Evolutionary conservation across 495 filamentous ascomycete species (phyloP).

Genomic region (Hypoxylon perforatum): DNA sequence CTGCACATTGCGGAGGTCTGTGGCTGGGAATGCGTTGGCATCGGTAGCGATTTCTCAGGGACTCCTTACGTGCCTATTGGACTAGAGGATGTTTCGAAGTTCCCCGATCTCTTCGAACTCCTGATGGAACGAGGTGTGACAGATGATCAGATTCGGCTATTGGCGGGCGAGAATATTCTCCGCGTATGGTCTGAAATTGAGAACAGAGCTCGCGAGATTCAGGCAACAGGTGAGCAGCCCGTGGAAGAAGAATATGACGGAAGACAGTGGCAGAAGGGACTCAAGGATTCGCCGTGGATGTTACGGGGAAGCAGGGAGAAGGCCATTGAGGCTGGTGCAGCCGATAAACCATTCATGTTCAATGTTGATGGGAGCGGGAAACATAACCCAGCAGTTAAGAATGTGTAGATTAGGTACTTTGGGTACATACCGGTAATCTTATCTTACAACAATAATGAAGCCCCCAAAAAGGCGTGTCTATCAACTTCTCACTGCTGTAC

Average conservation of each 20-base stretch:
- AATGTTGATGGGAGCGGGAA: slow-evolving; percentile 19
- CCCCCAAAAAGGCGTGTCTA: no score
- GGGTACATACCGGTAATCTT: background rate
- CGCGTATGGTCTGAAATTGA: slow-evolving; percentile 37
- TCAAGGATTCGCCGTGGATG: slow-evolving; percentile 35
- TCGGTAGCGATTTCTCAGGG: slow-evolving; percentile 75
- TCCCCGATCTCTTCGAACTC: slow-evolving; percentile 31
- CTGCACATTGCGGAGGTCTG: slow-evolving; percentile 64
- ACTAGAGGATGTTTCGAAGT: slow-evolving; percentile 56
- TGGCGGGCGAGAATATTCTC: slow-evolving; percentile 66
- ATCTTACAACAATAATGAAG: background rate
- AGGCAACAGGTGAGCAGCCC: slow-evolving; percentile 34
- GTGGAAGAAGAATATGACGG: slow-evolving; percentile 38
- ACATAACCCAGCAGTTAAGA: slow-evolving; percentile 22
- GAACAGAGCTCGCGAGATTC: slow-evolving; percentile 33
- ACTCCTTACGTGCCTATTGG: slow-evolving; percentile 61
- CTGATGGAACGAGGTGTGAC: slow-evolving; percentile 60
- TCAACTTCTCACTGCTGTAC: no score
- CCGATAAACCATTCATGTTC: slow-evolving; percentile 24
- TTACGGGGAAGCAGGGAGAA: slow-evolving; percentile 32
- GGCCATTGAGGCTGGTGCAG: slow-evolving; percentile 21
- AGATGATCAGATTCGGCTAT: slow-evolving; percentile 61
- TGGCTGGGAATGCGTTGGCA: slow-evolving; percentile 69
- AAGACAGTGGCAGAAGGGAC: slow-evolving; percentile 32
- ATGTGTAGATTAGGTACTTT: slow-evolving; percentile 5